Evolutionary conservation across 2,329 filamentous ascomycete species (phyloP).

Genomic region (Paecilomyces dactylethromorphus): DNA sequence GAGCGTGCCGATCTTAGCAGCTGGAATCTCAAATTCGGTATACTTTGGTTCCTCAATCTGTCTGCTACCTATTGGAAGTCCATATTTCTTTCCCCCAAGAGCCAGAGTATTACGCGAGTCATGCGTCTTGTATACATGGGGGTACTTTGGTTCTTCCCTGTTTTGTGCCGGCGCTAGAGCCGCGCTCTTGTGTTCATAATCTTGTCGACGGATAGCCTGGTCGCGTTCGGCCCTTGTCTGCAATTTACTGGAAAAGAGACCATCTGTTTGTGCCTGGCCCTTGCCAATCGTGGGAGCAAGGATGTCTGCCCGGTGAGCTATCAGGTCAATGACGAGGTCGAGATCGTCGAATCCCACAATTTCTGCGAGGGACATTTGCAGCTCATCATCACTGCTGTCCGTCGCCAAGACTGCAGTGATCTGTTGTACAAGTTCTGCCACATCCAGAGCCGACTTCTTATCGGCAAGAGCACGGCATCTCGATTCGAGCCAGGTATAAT

Average conservation of each 20-base stretch:
- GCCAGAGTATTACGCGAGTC: conserved; percentile 81
- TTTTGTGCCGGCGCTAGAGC: conserved; percentile 64
- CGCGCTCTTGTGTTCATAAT: conserved; percentile 76
- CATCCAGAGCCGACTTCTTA: conserved; percentile 59
- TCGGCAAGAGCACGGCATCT: conserved; percentile 63
- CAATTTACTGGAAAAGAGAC: conserved; percentile 48
- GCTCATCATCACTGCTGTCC: conserved; percentile 67
- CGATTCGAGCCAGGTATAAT: conserved; percentile 62
- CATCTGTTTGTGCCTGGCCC: conserved; percentile 35
- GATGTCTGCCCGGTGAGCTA: conserved; percentile 67
- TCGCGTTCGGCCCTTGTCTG: conserved; percentile 73
- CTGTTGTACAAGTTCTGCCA: conserved; percentile 68
- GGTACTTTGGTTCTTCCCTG: conserved; percentile 69
- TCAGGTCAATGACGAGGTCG: conserved; percentile 87
- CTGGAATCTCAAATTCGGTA: conserved; percentile 83
- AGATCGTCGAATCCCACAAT: conserved; percentile 89
- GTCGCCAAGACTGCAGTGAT: conserved; percentile 68
- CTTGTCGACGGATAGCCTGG: conserved; percentile 66
- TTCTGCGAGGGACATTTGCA: conserved; percentile 87
- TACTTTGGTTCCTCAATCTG: conserved; percentile 70
- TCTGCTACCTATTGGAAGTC: conserved; percentile 68
- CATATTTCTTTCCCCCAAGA: conserved; percentile 72
- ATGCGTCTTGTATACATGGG: conserved; percentile 84
- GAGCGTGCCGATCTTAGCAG: conserved; percentile 68
- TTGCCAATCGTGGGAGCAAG: conserved; percentile 33